Percentiles rank a stretch among this genome's conserved stretches.
Conservation (phyloP, 2,329 filamentous ascomycete species). For the Beauveria varroae region DNA sequence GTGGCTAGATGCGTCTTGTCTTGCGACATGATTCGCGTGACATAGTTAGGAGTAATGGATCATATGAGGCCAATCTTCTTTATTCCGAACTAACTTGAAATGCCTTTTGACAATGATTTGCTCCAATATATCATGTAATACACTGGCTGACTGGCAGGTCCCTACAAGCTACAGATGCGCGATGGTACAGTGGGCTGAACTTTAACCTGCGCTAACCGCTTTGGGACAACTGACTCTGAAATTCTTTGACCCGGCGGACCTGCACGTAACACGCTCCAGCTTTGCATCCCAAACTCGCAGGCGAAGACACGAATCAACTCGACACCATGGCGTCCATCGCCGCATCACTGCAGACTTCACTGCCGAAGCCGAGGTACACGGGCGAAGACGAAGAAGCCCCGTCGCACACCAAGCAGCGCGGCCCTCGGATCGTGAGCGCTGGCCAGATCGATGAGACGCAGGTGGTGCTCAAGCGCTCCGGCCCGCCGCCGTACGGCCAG, state of each 20-base stretch:
- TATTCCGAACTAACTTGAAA: background rate
- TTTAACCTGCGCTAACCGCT: conserved; percentile 21
- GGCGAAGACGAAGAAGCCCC: conserved; percentile 81
- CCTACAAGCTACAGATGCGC: background rate
- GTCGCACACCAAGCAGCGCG: conserved; percentile 62
- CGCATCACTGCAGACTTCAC: conserved; percentile 65
- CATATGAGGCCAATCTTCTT: background rate
- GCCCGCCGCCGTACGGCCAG: conserved; percentile 82
- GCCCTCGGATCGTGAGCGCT: conserved; percentile 73
- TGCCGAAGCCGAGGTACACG: conserved; percentile 86
- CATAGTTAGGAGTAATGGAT: conserved; percentile 10
- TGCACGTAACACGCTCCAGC: conserved; percentile 14
- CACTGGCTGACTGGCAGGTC: background rate
- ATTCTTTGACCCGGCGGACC: conserved; percentile 21
- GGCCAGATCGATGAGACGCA: conserved; percentile 78
- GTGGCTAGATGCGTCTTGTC: background rate
- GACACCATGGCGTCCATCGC: conserved; percentile 56
- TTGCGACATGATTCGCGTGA: background rate
- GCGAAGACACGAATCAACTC: conserved; percentile 14
- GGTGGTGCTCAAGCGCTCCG: conserved; percentile 73
- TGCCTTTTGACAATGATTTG: background rate
- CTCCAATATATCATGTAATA: background rate
- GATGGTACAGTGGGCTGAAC: background rate
- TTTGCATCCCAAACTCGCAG: conserved; percentile 3
- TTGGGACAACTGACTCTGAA: conserved; percentile 22